These are phyloP conservation scores for Synchytrium microbalum DNA, from an alignment of 371 early-diverging fungal species.

Conservation along the genomic window DNA sequence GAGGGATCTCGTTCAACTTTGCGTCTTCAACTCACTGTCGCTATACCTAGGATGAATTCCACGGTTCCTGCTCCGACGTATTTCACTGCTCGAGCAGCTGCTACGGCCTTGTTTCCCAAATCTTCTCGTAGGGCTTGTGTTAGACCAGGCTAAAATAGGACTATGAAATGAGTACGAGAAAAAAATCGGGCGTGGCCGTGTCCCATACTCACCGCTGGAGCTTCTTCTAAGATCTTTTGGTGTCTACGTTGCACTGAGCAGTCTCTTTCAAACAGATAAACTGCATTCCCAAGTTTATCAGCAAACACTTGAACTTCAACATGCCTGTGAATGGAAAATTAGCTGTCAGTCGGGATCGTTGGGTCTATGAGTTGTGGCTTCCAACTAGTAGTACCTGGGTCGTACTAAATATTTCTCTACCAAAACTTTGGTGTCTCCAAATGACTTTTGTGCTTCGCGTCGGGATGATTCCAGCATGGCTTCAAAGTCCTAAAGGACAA, in stretches of 20 bases:
- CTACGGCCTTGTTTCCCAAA: slow-evolving; percentile 85
- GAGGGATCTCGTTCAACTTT: too few species aligned
- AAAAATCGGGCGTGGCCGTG: slow-evolving; percentile 1
- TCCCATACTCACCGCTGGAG: slow-evolving; percentile 44
- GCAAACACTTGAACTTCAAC: slow-evolving; percentile 97
- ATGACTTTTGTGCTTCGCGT: slow-evolving; percentile 81
- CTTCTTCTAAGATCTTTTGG: slow-evolving; percentile 97
- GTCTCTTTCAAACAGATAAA: slow-evolving; percentile 93
- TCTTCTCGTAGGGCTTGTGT: slow-evolving; percentile 60
- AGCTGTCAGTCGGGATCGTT: slow-evolving; percentile 17
- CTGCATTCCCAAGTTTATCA: slow-evolving; percentile 78
- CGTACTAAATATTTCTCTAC: slow-evolving; percentile 83
- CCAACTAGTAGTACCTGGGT: slow-evolving; percentile 45
- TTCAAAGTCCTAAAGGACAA: slow-evolving; percentile 53
- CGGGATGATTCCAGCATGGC: slow-evolving; percentile 77
- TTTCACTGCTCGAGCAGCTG: slow-evolving; percentile 81
- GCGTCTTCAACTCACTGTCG: too few species aligned
- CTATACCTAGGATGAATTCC: slow-evolving; percentile 91
- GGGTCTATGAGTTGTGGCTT: slow-evolving; percentile 11
- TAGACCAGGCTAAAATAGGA: slow-evolving; percentile 55
- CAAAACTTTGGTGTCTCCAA: slow-evolving; percentile 84
- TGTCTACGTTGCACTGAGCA: slow-evolving; percentile 96
- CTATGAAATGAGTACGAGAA: slow-evolving; percentile 13
- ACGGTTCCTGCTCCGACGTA: slow-evolving; percentile 96
- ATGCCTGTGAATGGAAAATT: slow-evolving; percentile 36